Base-by-base conservation (phyloP, 164 flowering plant genomes). In the Santalum album region DNA sequence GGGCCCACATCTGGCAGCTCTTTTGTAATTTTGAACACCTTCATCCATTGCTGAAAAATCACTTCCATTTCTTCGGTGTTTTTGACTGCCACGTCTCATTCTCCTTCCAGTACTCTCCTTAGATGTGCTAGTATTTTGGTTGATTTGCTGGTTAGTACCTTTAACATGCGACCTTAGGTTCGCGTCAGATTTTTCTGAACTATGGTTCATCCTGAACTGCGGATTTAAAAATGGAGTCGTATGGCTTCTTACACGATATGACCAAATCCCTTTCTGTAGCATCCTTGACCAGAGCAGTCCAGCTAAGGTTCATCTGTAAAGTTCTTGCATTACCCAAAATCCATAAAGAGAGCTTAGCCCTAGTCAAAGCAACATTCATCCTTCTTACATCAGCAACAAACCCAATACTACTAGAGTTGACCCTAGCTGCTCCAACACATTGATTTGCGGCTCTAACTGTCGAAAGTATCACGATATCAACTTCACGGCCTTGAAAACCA, bases 401-500 rank as follows among this genome's bases (percentile, higher is more conserved):
- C 19, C 99, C 99, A 51, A 94, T 80, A 54, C 58, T 68, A 51
- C 80, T 75, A 42, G 80, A 69, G 60, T 61, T 70, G 39, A 57
- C 26, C 38, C 65, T 73, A 36, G 70, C 32, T 21, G 58, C 52
- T 57, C 55, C 47, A 63, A 69, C 61, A 60, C 58, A 49, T 47
- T 69, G 35, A 49, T 62, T 74, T 7, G 81, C 65, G 42, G 95
- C 86, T 69, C 99, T 78, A 25, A 94, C 99, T 24, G 96, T 90
- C 25, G 99, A 94, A 59, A 94, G 84, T 25, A 94, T 60, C 26
- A 94, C 64, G 51, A 94, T 80, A 72, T 94, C 99, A 52, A 90
- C 92, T 63, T 94, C 99, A 26, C 97, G 84, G 25, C 99, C 99
- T 76, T 94, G 99, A 66, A 87, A 94, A 50, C 97, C 99, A 72